Percentiles rank a stretch among this genome's conserved stretches.
Conservation (phyloP, 2,329 filamentous ascomycete species). For the Trichoderma sp. region DNA sequence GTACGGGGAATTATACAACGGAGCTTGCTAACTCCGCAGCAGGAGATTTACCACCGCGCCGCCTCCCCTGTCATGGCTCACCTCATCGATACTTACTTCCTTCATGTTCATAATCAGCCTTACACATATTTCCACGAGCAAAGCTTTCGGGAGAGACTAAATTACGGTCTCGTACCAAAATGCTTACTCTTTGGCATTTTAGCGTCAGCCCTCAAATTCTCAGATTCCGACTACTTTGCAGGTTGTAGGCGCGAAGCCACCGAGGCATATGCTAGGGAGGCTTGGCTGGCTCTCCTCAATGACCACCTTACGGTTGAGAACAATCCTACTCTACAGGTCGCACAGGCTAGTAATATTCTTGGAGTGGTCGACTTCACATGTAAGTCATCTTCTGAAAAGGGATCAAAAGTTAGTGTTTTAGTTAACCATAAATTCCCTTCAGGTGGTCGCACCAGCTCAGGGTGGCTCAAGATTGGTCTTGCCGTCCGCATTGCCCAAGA, state of each 20-base stretch:
- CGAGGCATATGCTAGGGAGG: slow-evolving; percentile 17
- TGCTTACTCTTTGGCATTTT: slow-evolving; percentile 10
- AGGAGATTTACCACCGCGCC: slow-evolving; percentile 13
- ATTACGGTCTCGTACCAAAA: slow-evolving; percentile 10
- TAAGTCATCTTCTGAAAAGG: not conserved
- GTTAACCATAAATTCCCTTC: not conserved
- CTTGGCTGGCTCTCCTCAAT: slow-evolving; percentile 11
- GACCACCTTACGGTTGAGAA: slow-evolving; percentile 8
- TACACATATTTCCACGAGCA: slow-evolving; percentile 17
- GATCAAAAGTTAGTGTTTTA: not conserved
- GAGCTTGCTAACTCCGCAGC: not conserved
- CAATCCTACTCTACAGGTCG: not conserved
- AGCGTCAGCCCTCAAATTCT: slow-evolving; percentile 15
- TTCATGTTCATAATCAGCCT: slow-evolving; percentile 13
- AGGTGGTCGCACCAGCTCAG: slow-evolving; percentile 16
- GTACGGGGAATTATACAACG: too few species aligned
- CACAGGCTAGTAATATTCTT: slow-evolving; percentile 13
- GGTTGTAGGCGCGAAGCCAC: slow-evolving; percentile 13
- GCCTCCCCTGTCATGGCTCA: slow-evolving; percentile 15
- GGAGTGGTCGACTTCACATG: slow-evolving; percentile 18
- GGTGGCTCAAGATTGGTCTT: slow-evolving; percentile 18
- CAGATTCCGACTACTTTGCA: slow-evolving; percentile 1
- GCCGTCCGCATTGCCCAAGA: slow-evolving; percentile 18
- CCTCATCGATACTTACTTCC: slow-evolving; percentile 15
- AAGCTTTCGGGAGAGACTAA: slow-evolving; percentile 12